Evolutionary conservation across 2,329 filamentous ascomycete species (phyloP).

Genomic region (Curvularia sp.): DNA sequence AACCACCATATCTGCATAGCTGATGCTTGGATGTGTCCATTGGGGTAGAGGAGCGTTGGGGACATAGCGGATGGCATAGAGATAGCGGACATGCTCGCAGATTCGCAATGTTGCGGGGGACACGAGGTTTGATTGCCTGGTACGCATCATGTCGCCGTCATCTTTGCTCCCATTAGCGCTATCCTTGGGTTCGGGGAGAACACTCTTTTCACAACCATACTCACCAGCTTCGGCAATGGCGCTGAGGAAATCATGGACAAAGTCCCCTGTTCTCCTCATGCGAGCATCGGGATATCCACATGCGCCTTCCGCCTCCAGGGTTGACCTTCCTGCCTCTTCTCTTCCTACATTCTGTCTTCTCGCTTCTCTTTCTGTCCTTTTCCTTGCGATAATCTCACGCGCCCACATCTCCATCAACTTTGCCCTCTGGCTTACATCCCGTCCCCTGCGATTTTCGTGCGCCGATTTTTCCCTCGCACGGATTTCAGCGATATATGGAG

Average conservation of each 20-base stretch:
- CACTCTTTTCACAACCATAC: not conserved
- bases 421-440: constrained; percentile 14
- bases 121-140: not conserved
- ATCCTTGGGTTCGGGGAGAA: not conserved
- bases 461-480: constrained; percentile 15
- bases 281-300: constrained; percentile 1
- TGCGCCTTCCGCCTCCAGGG: not conserved
- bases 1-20: constrained; percentile 18
- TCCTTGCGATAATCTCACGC: constrained; percentile 19
- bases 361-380: constrained; percentile 3
- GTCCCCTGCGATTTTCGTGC: constrained; percentile 11
- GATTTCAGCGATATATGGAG: constrained; percentile 26
- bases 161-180: not conserved
- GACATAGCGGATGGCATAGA: constrained; percentile 18
- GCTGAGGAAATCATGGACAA: constrained; percentile 25
- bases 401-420: constrained; percentile 31
- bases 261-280: constrained; percentile 7
- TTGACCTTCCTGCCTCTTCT: not conserved
- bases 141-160: too few species aligned
- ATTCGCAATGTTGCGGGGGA: not conserved
- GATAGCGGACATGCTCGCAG: constrained; percentile 14
- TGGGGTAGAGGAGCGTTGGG: constrained; percentile 11
- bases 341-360: not conserved
- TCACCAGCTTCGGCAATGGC: constrained; percentile 13
- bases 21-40: constrained; percentile 21